Evolutionary conservation across 805 yeast genomes (phyloP), one percentile per base, ranked within the genome.

Genomic region (Candida khao-thaluensis): DNA sequence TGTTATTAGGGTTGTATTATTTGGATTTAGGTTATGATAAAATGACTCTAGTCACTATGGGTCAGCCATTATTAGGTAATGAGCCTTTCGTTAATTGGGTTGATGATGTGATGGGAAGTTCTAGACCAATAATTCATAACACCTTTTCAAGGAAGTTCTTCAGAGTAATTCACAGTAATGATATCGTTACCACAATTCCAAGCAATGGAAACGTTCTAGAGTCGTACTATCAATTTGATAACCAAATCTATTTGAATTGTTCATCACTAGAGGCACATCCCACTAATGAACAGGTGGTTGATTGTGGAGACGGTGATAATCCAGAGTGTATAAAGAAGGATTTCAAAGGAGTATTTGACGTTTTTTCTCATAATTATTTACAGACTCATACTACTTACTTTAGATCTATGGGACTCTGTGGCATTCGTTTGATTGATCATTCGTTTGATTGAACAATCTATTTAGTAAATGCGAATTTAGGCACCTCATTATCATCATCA

Each of bases 21-120:
- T 48, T 63, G 8, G 68, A 62, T 41, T 42, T 57, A 37, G 70
- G 71, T 2, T 60, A 49, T 39, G 54, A 59, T 12, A 53, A 55
- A 16, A 34, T 60, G 27, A 53, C 57, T 1, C 32, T 71, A 27
- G 59, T 68, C 4, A 69, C 75, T 1, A 58, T 69, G 66, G 76
- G 75, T 2, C 74, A 62, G 49, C 76, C 76, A 0, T 53, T 66
- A 16, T 41, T 67, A 5, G 76, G 76, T 2, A 70, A 71, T 45
- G 41, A 49, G 12, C 51, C 50, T n/a, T 68, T 71, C 39, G 58
- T 60, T 1, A 35, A 45, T 3, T 70, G 71, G 69, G 59, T 58
- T 3, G 71, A 67, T 39, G 28, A 24, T 2, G 62, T 51, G 2
- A 36, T 63, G 54, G 67, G 64, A 4, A 64, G 71, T 40, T 17